Conservation (phyloP, 192 early-diverging fungal species). For the Jimgerdemannia flammicorona region DNA sequence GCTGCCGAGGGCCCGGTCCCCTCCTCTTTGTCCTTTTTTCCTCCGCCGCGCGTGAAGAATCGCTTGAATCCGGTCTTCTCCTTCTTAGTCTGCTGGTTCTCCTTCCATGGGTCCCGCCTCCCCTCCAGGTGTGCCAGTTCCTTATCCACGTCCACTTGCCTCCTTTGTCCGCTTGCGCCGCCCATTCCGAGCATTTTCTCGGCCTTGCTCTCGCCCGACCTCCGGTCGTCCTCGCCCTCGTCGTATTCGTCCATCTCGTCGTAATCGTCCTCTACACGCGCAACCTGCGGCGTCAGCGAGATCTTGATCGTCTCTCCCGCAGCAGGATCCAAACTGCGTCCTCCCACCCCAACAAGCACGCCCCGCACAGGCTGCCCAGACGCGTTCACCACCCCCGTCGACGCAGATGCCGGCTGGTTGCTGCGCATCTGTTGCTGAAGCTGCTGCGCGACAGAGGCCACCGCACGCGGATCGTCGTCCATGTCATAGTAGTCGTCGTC, state of each 20-base stretch:
- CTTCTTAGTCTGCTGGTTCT: background rate
- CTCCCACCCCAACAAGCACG: too few relatives aligned
- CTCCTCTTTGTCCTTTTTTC: slow-evolving; percentile 17
- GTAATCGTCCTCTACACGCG: slow-evolving; percentile 20
- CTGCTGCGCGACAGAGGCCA: background rate
- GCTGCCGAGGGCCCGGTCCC: background rate
- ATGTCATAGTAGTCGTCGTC: slow-evolving; percentile 39
- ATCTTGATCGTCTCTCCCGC: slow-evolving; percentile 44
- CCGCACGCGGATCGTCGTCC: slow-evolving; percentile 14
- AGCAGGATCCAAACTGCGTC: background rate
- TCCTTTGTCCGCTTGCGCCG: background rate
- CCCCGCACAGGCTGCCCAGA: too few relatives aligned
- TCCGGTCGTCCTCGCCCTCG: slow-evolving; percentile 22
- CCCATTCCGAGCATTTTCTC: background rate
- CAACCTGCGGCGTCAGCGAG: slow-evolving; percentile 46
- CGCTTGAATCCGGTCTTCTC: slow-evolving; percentile 23
- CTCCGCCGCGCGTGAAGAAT: slow-evolving; percentile 25
- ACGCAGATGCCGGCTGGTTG: background rate
- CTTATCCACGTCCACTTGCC: background rate
- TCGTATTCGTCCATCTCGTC: slow-evolving; percentile 26
- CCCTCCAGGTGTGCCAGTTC: background rate
- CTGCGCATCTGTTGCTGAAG: background rate
- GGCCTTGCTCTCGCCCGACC: slow-evolving; percentile 13
- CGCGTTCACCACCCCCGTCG: background rate
- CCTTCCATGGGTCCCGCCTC: background rate